Percentiles rank a stretch among this genome's conserved stretches.
Evolutionary conservation across 1,284 basidiomycete species (phyloP).

Genomic region (Sanghuangporus baumii): DNA sequence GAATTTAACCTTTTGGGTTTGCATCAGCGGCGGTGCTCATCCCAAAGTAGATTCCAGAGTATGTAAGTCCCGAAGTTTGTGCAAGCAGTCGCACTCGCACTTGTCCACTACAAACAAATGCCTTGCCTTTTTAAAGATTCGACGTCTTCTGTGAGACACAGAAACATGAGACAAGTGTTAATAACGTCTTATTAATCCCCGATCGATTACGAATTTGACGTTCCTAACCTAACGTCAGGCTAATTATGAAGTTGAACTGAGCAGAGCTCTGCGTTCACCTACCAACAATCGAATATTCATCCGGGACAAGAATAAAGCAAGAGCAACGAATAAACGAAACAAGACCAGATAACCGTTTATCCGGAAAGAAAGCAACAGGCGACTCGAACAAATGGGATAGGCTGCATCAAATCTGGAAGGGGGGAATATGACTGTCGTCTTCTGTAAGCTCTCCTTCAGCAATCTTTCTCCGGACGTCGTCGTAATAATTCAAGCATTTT

Average conservation of each 20-base stretch:
- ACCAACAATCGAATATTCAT: too few relatives aligned
- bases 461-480: not conserved
- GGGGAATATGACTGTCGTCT: not conserved
- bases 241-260: too few relatives aligned
- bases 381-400: not conserved
- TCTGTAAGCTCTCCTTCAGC: not conserved
- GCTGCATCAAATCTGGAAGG: not conserved
- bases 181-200: too few relatives aligned
- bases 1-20: not conserved
- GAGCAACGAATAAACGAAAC: too few relatives aligned
- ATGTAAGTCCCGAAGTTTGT: not conserved
- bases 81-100: not conserved
- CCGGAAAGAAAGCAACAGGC: not conserved
- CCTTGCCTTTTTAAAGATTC: too few relatives aligned
- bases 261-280: too few relatives aligned
- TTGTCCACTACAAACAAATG: not conserved
- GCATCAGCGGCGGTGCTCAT: not conserved
- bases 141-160: too few relatives aligned
- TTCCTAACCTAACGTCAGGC: too few relatives aligned
- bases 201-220: too few relatives aligned
- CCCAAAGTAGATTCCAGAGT: not conserved
- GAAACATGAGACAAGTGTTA: too few relatives aligned
- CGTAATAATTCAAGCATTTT: conserved; percentile 2
- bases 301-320: too few relatives aligned
- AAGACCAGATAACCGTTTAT: too few relatives aligned